Evolutionary conservation across 768 basidiomycete genomes (phyloP).

Genomic region (Russula sp.): DNA sequence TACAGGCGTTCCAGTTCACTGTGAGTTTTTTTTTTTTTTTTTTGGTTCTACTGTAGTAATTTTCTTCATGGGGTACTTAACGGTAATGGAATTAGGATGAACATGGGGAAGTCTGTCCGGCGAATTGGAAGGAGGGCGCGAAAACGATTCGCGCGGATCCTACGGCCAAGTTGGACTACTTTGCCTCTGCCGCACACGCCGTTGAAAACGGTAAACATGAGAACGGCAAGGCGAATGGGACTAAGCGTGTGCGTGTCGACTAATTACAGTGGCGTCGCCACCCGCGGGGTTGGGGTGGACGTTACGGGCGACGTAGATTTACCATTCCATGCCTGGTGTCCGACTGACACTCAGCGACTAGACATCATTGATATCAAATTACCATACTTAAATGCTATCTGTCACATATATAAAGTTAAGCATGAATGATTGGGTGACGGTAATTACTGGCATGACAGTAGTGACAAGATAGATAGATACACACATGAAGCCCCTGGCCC

Average conservation of each 20-base stretch:
- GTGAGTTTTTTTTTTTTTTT: conserved; percentile 40
- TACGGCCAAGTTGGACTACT: conserved; percentile 70
- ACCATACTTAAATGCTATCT: neutral
- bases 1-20: conserved; percentile 92
- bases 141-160: conserved; percentile 85
- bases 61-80: neutral
- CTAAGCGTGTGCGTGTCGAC: conserved; percentile 59
- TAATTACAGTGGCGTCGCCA: conserved; percentile 30
- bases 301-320: conserved; percentile 13
- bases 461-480: too few species aligned
- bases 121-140: conserved; percentile 79
- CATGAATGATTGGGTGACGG: neutral
- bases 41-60: neutral
- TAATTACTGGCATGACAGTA: too few species aligned
- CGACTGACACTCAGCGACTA: neutral
- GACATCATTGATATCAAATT: neutral
- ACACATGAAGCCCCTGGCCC: too few species aligned
- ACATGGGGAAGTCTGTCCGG: conserved; percentile 91
- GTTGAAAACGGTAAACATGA: conserved; percentile 34
- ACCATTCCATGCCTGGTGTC: too few species aligned
- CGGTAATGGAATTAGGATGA: conserved; percentile 54
- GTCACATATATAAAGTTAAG: neutral
- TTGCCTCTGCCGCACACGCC: conserved; percentile 38
- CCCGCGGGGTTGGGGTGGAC: too few species aligned
- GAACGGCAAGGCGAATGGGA: conserved; percentile 42